Conservation (phyloP, 805 yeast genomes). For the Metschnikowia cubensis region DNA sequence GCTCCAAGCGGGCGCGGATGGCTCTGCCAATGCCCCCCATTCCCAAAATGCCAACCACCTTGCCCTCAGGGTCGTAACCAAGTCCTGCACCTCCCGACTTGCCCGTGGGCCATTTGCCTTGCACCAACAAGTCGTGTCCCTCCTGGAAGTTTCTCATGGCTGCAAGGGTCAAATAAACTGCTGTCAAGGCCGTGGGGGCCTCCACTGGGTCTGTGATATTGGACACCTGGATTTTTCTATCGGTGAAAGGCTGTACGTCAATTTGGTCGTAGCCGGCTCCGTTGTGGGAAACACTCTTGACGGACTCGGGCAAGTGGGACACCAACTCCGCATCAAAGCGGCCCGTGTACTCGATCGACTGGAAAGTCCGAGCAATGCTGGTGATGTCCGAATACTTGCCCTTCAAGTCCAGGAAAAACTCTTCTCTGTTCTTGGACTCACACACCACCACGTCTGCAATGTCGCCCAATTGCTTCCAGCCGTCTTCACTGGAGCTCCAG, state of each 20-base stretch:
- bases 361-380: constrained; percentile 50
- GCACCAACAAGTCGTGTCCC: constrained; percentile 48
- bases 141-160: constrained; percentile 64
- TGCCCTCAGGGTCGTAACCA: constrained; percentile 75
- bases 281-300: constrained; percentile 52
- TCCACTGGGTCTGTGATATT: constrained; percentile 66
- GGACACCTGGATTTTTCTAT: constrained; percentile 56
- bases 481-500: constrained; percentile 13
- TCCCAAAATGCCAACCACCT: constrained; percentile 76
- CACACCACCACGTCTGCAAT: constrained; percentile 36
- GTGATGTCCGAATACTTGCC: constrained; percentile 42
- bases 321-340: constrained; percentile 61
- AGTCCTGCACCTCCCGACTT: constrained; percentile 50
- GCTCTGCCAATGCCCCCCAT: constrained; percentile 90
- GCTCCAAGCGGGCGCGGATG: constrained; percentile 63
- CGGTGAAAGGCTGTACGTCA: constrained; percentile 50
- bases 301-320: constrained; percentile 48
- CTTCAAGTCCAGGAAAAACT: constrained; percentile 42
- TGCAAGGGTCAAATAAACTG: constrained; percentile 57
- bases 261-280: constrained; percentile 81
- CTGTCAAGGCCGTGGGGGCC: constrained; percentile 69
- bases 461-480: constrained; percentile 15
- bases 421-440: constrained; percentile 32
- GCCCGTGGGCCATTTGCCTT: constrained; percentile 58
- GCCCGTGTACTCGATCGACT: constrained; percentile 52